Evolutionary conservation across 2,329 filamentous ascomycete species (phyloP).

Genomic region (Cladosporium sp.): DNA sequence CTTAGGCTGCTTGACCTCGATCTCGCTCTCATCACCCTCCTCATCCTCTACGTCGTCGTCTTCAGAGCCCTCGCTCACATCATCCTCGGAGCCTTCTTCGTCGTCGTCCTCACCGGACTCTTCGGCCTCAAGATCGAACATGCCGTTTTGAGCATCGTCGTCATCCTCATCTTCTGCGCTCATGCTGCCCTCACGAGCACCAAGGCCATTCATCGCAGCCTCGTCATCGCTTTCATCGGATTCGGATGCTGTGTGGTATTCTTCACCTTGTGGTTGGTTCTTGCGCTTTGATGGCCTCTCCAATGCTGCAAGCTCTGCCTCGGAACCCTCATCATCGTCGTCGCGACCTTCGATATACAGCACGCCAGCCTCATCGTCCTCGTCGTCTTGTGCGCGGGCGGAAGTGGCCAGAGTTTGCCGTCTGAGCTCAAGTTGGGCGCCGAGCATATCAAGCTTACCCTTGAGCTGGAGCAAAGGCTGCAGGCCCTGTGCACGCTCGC

Average conservation of each 20-base stretch:
- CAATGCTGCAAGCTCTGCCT: constrained; percentile 43
- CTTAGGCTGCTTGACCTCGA: constrained; percentile 17
- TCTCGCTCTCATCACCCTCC: constrained; percentile 21
- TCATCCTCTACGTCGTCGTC: constrained; percentile 46
- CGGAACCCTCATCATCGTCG: constrained; percentile 52
- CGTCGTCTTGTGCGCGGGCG: constrained; percentile 50
- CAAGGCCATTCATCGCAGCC: constrained; percentile 49
- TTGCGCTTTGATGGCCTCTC: neutral
- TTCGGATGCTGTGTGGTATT: constrained; percentile 42
- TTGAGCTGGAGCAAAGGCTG: constrained; percentile 82
- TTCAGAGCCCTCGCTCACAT: constrained; percentile 26
- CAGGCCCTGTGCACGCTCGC: constrained; percentile 78
- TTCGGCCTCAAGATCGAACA: constrained; percentile 28
- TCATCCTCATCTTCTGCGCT: constrained; percentile 63
- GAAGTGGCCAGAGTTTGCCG: constrained; percentile 56
- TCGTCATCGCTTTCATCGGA: constrained; percentile 75
- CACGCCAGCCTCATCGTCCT: constrained; percentile 66
- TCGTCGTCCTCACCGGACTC: constrained; percentile 43
- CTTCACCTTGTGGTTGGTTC: constrained; percentile 12
- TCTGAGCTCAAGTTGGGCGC: constrained; percentile 80
- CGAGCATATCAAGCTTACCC: constrained; percentile 91
- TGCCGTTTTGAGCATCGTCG: constrained; percentile 58
- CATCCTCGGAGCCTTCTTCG: constrained; percentile 40
- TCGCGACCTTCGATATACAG: constrained; percentile 86
- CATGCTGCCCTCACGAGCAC: constrained; percentile 32